phyloP scores from a whole-genome alignment of 2,329 filamentous ascomycete species.

The Didymella pinodella region DNA sequence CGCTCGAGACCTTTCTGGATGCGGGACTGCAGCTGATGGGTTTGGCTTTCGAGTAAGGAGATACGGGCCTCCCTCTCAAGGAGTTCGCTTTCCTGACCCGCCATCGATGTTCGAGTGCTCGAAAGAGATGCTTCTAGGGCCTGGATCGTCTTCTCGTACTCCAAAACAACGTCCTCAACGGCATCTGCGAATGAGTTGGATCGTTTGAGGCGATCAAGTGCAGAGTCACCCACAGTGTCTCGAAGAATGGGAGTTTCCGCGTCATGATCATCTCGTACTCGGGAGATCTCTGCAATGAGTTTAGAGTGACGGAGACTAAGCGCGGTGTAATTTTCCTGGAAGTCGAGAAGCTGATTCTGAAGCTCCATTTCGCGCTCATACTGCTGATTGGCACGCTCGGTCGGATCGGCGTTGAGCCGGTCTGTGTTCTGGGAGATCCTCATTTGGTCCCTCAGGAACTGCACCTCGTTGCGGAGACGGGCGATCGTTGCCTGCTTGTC shows the following conservation, averaged over 20 bases:
- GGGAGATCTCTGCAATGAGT: constrained; percentile 91
- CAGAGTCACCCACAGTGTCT: constrained; percentile 75
- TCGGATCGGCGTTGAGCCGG: constrained; percentile 63
- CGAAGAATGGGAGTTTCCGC: constrained; percentile 67
- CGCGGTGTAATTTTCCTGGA: constrained; percentile 92
- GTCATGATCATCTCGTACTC: constrained; percentile 72
- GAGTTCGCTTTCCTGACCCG: constrained; percentile 83
- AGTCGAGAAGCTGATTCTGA: constrained; percentile 90
- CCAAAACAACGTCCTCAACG: constrained; percentile 92
- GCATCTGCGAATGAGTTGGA: constrained; percentile 96
- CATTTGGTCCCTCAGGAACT: constrained; percentile 93
- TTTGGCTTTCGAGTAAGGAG: constrained; percentile 91
- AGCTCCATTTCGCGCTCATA: constrained; percentile 88
- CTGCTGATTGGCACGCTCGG: constrained; percentile 78
- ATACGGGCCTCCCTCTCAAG: constrained; percentile 94
- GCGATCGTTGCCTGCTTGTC: constrained; percentile 96
- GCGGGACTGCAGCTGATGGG: constrained; percentile 84
- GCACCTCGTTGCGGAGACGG: constrained; percentile 88
- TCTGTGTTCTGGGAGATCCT: constrained; percentile 77
- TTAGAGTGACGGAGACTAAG: constrained; percentile 94
- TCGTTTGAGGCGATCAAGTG: constrained; percentile 86
- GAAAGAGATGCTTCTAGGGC: constrained; percentile 89
- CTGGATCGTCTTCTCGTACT: constrained; percentile 99
- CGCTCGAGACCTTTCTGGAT: constrained; percentile 94
- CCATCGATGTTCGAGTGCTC: constrained; percentile 82